A percentile compares a stretch with the other conserved stretches of the same genome.
These are phyloP conservation scores for Penicillium hordei DNA, from an alignment of 2,329 filamentous ascomycete species.

Conservation along the genomic window DNA sequence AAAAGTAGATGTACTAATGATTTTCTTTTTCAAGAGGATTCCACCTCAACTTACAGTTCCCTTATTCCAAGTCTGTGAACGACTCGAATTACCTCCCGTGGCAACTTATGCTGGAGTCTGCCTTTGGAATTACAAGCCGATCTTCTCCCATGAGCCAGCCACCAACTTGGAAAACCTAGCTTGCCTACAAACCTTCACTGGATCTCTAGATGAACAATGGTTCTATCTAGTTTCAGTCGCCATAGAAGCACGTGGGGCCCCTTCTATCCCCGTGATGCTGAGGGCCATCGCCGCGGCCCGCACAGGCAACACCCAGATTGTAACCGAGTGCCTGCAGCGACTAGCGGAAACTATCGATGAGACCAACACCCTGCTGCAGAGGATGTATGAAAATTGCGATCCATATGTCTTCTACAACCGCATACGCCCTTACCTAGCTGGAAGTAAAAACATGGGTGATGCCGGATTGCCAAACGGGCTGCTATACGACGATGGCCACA, in stretches of 20 bases:
- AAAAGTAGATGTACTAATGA: conserved; percentile 1
- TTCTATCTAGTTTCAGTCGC: conserved; percentile 96
- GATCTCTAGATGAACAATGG: conserved; percentile 95
- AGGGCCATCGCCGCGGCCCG: conserved; percentile 79
- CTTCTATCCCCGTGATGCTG: conserved; percentile 85
- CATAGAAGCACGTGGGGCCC: conserved; percentile 87
- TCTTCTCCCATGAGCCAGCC: conserved; percentile 79
- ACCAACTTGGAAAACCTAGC: conserved; percentile 85
- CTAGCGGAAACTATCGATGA: conserved; percentile 90
- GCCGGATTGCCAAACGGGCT: conserved; percentile 86
- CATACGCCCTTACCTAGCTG: conserved; percentile 92
- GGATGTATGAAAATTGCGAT: conserved; percentile 95
- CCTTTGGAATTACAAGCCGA: conserved; percentile 94
- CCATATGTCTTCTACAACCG: conserved; percentile 93
- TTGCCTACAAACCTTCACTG: conserved; percentile 86
- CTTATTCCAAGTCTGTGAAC: conserved; percentile 71
- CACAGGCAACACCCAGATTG: conserved; percentile 65
- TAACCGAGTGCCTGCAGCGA: conserved; percentile 72
- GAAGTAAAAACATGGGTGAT: conserved; percentile 96
- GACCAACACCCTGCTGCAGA: conserved; percentile 71
- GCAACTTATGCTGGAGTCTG: conserved; percentile 91
- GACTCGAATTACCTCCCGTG: conserved; percentile 84
- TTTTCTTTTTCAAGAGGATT: conserved; percentile 51
- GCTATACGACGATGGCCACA: conserved; percentile 78
- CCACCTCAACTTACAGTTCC: conserved; percentile 82